Conservation (phyloP, 768 basidiomycete genomes). For the Bullera alba region DNA sequence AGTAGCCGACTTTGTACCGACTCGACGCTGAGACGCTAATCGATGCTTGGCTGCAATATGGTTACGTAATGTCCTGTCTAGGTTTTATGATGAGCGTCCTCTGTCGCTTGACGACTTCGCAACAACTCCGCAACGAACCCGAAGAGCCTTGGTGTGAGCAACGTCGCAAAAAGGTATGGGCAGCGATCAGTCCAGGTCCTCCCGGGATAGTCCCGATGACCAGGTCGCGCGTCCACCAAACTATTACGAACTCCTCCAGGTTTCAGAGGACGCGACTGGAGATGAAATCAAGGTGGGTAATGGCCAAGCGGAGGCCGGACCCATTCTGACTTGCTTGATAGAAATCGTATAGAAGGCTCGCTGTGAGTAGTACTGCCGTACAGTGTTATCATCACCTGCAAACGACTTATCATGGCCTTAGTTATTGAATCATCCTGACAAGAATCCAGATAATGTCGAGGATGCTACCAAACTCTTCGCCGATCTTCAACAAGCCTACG, state of each 20-base stretch:
- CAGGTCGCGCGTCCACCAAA: conserved; percentile 46
- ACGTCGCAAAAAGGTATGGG: too few relatives aligned
- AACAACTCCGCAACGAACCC: too few relatives aligned
- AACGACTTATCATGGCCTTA: conserved; percentile 3
- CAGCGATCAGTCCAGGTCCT: conserved; percentile 29
- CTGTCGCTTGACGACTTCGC: too few relatives aligned
- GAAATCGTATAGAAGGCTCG: conserved; percentile 76
- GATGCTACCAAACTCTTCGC: conserved; percentile 83
- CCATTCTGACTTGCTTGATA: conserved; percentile 39
- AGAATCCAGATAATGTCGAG: conserved; percentile 75
- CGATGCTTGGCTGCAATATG: too few relatives aligned
- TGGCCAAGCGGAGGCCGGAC: neutral
- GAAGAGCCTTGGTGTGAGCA: too few relatives aligned
- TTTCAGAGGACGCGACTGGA: conserved; percentile 70
- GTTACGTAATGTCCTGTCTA: too few relatives aligned
- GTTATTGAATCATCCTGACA: conserved; percentile 48
- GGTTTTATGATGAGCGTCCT: too few relatives aligned
- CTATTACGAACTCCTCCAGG: conserved; percentile 74
- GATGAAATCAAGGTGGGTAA: conserved; percentile 78
- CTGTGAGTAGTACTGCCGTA: conserved; percentile 64
- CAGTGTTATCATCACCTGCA: too few relatives aligned
- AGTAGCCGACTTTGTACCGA: too few relatives aligned
- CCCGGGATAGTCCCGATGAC: neutral
- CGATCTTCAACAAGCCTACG: conserved; percentile 86
- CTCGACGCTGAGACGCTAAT: too few relatives aligned